Base-by-base conservation (phyloP, 108 stramenopile genomes). In the Skeletonema grethae region DNA sequence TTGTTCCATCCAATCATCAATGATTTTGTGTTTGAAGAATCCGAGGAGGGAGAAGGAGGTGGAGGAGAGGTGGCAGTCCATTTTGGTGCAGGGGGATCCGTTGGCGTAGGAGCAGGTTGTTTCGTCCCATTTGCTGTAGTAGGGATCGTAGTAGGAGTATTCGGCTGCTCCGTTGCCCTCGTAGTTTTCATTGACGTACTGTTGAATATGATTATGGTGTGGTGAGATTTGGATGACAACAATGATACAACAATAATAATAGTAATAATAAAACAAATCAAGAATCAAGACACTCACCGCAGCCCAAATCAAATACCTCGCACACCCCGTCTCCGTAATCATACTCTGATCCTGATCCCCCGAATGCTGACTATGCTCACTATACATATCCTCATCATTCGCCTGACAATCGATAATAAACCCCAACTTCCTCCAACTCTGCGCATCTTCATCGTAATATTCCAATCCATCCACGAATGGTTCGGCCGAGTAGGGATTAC, bases 81-180 rank as follows among this genome's bases (percentile, higher is more conserved):
- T 87, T 30, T 80, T 76, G 31, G 73, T 77, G 46, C 87, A 88
- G 20, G 84, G 75, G 43, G 67, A 38, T 7, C 28, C 63, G 39
- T 53, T 16, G 24, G 43, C 70, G 46, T 48, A 65, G 36, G 0
- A 0, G 36, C 87, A 88, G 6, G 80, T 58, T 2, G 74, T 67
- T 7, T 57, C 32, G 43, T 84, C 75, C 89, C 87, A 88, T 7
- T 31, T 13, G 1, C 64, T 64, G 43, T 22, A 20, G 39, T 72
- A 65, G 25, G 39, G 39, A 55, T 87, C 72, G 50, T 73, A 90
- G 57, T 81, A 83, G 13, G 63, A 38, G 61, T 90, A 90, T 75
- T 90, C 90, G 5, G 86, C 87, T 63, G 88, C 85, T 12, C 87
- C 90, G 9, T 86, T 83, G 11, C 90, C 90, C 32, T 63, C 3